Base-by-base conservation (phyloP, 345 rosid genomes). In the Eucalyptus cladocalyx region DNA sequence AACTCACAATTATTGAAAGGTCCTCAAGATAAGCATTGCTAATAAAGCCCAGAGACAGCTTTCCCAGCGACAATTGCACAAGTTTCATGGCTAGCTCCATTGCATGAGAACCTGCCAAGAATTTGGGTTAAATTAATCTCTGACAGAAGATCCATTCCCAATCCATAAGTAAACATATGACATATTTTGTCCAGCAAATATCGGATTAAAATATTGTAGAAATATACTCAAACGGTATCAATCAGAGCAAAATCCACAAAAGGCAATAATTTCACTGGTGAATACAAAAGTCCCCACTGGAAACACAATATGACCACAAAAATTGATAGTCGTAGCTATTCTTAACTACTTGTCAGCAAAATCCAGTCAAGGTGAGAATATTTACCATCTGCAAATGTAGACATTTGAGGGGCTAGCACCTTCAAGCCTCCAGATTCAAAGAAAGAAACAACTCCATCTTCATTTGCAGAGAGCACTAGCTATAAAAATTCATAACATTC, bases 401-500 rank as follows among this genome's bases (percentile, higher is more conserved):
- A 91, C 92, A 96, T 91, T 88, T 94, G 95, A 26, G 92, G 91
- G 90, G 96, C 96, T 40, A 97, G 92, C 88, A 94, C 94, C 92
- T 93, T 94, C 92, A 96, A 89, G 88, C 99, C 99, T 89, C 94
- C 96, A 80, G 94, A 94, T 87, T 95, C 93, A n/a, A 90, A 89
- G 83, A 97, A 92, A 40, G 89, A 45, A 56, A 65, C 88, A 87
- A 93, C 89, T 87, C 97, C 99, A 91, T 91, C 91, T 87, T 94
- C 95, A 80, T 89, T 91, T 88, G 98, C 93, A n/a, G 96, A 83
- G 86, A 94, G 91, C 24, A 95, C 95, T 92, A 96, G 91, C 91
- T 93, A 96, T 81, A 97, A 90, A 92, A 96, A 89, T 89, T 97
- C 99, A 92, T 92, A 96, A 91, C 96, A 94, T 89, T 96, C 98